Base-by-base conservation (phyloP, 2,329 filamentous ascomycete genomes). In the Alternaria solani region DNA sequence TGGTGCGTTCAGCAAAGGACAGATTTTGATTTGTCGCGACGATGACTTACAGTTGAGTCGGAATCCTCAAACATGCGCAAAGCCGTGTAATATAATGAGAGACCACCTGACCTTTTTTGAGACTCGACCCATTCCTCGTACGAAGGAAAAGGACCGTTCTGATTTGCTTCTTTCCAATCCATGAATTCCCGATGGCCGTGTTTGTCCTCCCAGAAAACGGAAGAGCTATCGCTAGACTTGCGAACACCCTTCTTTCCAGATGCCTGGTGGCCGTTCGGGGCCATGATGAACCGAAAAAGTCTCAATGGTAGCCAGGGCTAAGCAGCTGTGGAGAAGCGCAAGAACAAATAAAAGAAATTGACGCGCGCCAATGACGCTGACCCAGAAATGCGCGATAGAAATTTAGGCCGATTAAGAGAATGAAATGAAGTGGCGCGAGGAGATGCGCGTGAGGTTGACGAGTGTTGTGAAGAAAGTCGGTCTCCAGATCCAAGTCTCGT, bases 401-500 rank as follows among this genome's bases (percentile, higher is more conserved):
- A 44, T 53, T 8, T 49, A n/a, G 55, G n/a, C 32, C 34, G 44
- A 52, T 59, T 62, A 58, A 26, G 57, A 58, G 28, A 55, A 25
- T 51, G 30, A 51, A 43, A 51, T 46, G 61, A 57, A 61, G 61
- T 57, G 51, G 67, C 59, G 67, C 59, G 62, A 55, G 47, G 55
- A 68, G 62, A 54, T 66, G 69, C 67, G 71, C 72, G 66, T 57
- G 59, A 60, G 38, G 62, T 62, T 55, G 57, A 51, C 55, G 63
- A 46, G 53, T 51, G 67, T 66, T 14, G 42, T 57, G 59, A 65
- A 64, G 62, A 68, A 70, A 61, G 59, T 67, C 61, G 63, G 71
- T 69, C 63, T 67, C 69, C 69, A 71, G 69, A 75, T 73, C 70
- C 69, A 73, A 68, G 69, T 67, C 70, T 75, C 64, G 74, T 74